Evolutionary conservation across 2,329 filamentous ascomycete genomes (phyloP).

Genomic region (Alternaria metachromatica): DNA sequence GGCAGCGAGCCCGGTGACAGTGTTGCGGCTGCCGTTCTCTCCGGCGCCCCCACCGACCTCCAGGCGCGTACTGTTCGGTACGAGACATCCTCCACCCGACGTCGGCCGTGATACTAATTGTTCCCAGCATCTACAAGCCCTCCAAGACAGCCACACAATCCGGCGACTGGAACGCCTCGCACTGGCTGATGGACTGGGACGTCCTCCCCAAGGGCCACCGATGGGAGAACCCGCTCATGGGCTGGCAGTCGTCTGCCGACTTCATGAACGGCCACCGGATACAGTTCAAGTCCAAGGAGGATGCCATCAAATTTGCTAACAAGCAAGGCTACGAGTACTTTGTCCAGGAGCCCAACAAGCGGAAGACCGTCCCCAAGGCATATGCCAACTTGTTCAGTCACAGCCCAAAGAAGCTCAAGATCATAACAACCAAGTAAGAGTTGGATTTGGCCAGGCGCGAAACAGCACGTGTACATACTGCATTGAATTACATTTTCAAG

Average conservation of each 20-base stretch:
- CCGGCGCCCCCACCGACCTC: conserved; percentile 90
- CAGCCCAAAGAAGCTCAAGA: conserved; percentile 82
- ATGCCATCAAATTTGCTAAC: conserved; percentile 92
- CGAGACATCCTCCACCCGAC: conserved; percentile 26
- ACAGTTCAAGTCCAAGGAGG: conserved; percentile 91
- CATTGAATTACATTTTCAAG: conserved; percentile 15
- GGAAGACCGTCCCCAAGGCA: conserved; percentile 86
- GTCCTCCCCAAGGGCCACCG: conserved; percentile 88
- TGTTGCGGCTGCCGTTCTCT: conserved; percentile 83
- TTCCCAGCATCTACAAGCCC: conserved; percentile 84
- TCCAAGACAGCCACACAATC: conserved; percentile 96
- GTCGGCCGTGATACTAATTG: conserved; percentile 9
- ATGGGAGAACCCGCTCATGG: conserved; percentile 98
- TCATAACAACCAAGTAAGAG: conserved; percentile 77
- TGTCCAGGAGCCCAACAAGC: conserved; percentile 92
- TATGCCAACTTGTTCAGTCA: conserved; percentile 98
- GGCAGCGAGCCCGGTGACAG: conserved; percentile 81
- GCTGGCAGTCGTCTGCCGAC: conserved; percentile 96
- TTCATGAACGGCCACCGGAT: conserved; percentile 93
- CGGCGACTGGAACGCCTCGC: conserved; percentile 79
- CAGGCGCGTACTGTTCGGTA: conserved; percentile 95
- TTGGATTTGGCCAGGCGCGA: background rate
- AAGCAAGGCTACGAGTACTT: conserved; percentile 99
- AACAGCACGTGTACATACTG: conserved; percentile 38
- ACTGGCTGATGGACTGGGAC: conserved; percentile 99